Conservation (phyloP, 345 rosid species). For the Eutrema yunnanense region DNA sequence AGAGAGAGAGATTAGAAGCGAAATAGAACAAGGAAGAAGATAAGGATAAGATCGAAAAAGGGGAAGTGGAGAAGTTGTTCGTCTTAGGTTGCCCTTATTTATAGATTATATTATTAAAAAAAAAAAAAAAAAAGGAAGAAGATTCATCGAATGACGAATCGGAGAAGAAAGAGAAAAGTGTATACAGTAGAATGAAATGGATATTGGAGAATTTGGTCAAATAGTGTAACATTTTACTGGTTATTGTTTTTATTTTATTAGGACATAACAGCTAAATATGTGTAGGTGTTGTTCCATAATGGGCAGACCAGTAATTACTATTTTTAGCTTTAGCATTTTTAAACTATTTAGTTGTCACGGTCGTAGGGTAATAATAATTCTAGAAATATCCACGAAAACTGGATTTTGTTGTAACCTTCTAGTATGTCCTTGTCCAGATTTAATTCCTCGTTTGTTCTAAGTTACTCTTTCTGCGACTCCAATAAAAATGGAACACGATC, state of each 20-base stretch:
- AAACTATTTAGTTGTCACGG: not conserved
- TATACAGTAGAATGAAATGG: not conserved
- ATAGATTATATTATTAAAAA: conserved; percentile 19
- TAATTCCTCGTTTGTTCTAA: not conserved
- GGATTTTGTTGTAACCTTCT: not conserved
- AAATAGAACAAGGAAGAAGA: conserved; percentile 28
- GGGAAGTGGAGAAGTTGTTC: conserved; percentile 8
- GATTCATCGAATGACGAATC: conserved; percentile 12
- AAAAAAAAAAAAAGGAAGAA: not conserved
- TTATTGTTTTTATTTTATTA: no score
- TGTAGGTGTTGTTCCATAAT: not conserved
- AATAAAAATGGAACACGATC: not conserved
- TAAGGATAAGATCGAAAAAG: conserved; percentile 21
- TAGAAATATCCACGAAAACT: not conserved
- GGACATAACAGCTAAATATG: conserved; percentile 18
- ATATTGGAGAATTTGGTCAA: not conserved
- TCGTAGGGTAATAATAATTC: not conserved
- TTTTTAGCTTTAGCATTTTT: not conserved
- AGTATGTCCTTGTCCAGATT: conserved; percentile 1
- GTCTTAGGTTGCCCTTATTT: conserved; percentile 22
- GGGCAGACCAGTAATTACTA: not conserved
- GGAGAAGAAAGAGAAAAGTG: not conserved
- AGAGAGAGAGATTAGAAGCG: not conserved
- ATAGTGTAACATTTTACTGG: not conserved
- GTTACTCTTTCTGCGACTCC: not conserved